Evolutionary conservation across 768 basidiomycete genomes (phyloP).

Genomic region (Serpula lacrymans): DNA sequence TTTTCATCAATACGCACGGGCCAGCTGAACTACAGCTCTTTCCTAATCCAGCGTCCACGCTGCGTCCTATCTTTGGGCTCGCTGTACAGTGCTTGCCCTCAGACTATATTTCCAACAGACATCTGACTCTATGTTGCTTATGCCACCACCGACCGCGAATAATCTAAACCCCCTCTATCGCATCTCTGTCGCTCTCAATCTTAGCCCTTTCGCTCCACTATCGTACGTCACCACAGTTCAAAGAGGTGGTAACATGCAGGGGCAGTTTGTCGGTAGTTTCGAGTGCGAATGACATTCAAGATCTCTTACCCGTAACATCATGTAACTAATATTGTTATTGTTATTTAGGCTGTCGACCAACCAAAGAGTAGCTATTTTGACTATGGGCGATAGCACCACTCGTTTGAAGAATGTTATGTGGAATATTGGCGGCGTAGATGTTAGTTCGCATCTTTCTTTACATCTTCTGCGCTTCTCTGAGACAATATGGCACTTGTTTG

Average conservation of each 20-base stretch:
- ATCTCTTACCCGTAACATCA: neutral
- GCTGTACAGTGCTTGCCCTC: too few species aligned
- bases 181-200: conserved; percentile 40
- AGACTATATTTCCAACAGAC: too few species aligned
- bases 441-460: neutral
- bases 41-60: too few species aligned
- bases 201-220: conserved; percentile 45
- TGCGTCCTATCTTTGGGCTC: too few species aligned
- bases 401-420: conserved; percentile 38
- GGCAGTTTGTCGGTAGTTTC: conserved; percentile 35
- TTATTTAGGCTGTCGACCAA: conserved; percentile 35
- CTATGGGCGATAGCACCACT: conserved; percentile 37
- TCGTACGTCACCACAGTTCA: conserved; percentile 40
- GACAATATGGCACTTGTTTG: too few species aligned
- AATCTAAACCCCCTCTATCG: conserved; percentile 35
- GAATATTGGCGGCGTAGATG: conserved; percentile 31
- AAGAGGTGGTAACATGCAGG: conserved; percentile 27
- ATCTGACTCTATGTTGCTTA: conserved; percentile 32
- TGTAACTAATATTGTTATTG: neutral
- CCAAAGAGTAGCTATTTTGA: conserved; percentile 38
- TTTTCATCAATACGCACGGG: too few species aligned
- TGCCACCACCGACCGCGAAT: conserved; percentile 28
- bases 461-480: neutral
- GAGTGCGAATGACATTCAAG: conserved; percentile 26
- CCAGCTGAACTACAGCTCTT: too few species aligned